A percentile compares a stretch with the other conserved stretches of the same genome.
Conservation (phyloP, 2,329 filamentous ascomycete genomes). For the Apiospora pterosperma region DNA sequence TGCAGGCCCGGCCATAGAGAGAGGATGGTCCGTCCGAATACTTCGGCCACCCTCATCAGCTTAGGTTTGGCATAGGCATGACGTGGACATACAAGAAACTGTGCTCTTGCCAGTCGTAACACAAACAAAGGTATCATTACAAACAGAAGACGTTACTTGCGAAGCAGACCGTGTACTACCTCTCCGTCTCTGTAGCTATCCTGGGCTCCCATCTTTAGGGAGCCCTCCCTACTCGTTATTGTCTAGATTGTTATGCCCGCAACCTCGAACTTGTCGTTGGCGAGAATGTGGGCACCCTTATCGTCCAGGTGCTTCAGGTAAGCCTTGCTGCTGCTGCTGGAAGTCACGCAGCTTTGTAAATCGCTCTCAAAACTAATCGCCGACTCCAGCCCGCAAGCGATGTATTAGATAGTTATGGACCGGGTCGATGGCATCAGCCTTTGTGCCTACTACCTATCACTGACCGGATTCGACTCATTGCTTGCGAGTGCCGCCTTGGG, state of each 20-base stretch:
- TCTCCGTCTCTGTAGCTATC: too few species aligned
- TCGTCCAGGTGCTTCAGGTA: conserved; percentile 42
- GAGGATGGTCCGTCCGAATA: too few species aligned
- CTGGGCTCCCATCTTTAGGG: too few species aligned
- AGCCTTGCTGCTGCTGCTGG: conserved; percentile 1
- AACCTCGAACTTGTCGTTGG: conserved; percentile 35
- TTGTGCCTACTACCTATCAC: conserved; percentile 25
- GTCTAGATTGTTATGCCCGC: conserved; percentile 43
- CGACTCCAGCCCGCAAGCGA: conserved; percentile 18
- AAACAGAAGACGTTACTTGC: too few species aligned
- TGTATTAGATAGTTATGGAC: conserved; percentile 20
- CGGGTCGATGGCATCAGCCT: conserved; percentile 16
- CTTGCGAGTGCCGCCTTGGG: not conserved
- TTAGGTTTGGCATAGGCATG: too few species aligned
- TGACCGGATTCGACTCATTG: conserved; percentile 16
- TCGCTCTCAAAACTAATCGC: conserved; percentile 15
- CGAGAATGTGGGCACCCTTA: conserved; percentile 42
- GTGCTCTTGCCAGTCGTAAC: too few species aligned
- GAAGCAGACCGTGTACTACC: too few species aligned
- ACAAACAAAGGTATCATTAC: too few species aligned
- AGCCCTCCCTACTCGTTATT: too few species aligned
- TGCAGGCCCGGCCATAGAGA: too few species aligned
- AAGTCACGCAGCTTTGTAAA: conserved; percentile 8
- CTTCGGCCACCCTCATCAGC: too few species aligned
- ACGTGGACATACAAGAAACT: too few species aligned